Evolutionary conservation across 2,329 filamentous ascomycete genomes (phyloP).

Genomic region (Alternaria novae-zelandiae): DNA sequence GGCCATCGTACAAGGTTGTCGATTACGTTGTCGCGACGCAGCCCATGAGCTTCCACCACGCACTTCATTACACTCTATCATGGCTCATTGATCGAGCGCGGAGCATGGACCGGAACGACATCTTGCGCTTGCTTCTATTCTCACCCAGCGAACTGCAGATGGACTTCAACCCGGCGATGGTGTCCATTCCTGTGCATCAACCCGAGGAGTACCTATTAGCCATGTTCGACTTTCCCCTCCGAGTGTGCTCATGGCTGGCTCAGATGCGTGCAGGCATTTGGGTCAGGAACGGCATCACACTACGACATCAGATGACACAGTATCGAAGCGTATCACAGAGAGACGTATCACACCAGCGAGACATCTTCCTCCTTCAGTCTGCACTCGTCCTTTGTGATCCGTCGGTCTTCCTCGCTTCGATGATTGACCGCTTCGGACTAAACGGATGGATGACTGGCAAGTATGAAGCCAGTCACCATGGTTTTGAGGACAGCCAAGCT

Average conservation of each 20-base stretch:
- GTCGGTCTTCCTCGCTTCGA: constrained; percentile 81
- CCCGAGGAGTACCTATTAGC: constrained; percentile 83
- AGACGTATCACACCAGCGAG: constrained; percentile 91
- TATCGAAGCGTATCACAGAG: constrained; percentile 89
- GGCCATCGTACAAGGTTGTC: constrained; percentile 65
- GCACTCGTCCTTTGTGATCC: constrained; percentile 87
- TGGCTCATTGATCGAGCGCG: constrained; percentile 94
- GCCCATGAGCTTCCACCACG: constrained; percentile 96
- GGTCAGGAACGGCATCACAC: constrained; percentile 95
- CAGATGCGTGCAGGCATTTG: constrained; percentile 99
- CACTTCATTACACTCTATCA: constrained; percentile 92
- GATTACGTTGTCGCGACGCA: constrained; percentile 88
- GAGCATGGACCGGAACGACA: constrained; percentile 69
- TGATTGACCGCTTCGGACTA: constrained; percentile 91
- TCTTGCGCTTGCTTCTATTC: constrained; percentile 74
- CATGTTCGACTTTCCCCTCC: constrained; percentile 89
- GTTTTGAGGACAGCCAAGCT: constrained; percentile 85
- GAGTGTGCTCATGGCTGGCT: constrained; percentile 93
- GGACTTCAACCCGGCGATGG: constrained; percentile 65
- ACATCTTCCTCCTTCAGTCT: constrained; percentile 92
- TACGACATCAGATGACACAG: constrained; percentile 92
- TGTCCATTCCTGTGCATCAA: constrained; percentile 62
- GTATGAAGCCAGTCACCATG: constrained; percentile 69
- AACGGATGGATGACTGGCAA: constrained; percentile 84
- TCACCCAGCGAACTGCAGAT: constrained; percentile 72